Evolutionary conservation across 202 grass and related monocot species (phyloP).

Genomic region (Musa balbisiana): DNA sequence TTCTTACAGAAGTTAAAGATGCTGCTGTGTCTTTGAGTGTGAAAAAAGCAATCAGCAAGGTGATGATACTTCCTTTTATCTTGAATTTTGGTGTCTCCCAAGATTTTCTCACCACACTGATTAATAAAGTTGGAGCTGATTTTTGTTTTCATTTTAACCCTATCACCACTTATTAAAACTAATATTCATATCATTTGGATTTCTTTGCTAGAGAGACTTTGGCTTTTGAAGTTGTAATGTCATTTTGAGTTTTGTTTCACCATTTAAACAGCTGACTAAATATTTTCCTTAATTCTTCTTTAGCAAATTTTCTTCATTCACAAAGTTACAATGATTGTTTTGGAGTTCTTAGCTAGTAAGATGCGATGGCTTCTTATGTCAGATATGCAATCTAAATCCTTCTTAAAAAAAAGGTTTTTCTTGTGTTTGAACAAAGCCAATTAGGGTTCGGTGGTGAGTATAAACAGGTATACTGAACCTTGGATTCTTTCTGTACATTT

Average conservation of each 20-base stretch:
- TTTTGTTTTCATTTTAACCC: background rate
- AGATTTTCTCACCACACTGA: background rate
- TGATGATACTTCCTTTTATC: background rate
- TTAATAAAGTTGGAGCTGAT: background rate
- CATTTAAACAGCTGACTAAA: too few relatives aligned
- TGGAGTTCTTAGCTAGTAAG: background rate
- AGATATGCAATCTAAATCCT: background rate
- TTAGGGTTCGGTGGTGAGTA: background rate
- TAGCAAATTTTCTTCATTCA: too few relatives aligned
- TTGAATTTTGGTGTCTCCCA: background rate
- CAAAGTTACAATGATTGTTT: background rate
- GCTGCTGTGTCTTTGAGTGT: background rate
- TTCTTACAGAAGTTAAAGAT: conserved; percentile 9
- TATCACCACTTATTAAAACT: too few relatives aligned
- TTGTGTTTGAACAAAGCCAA: background rate
- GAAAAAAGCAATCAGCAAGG: conserved; percentile 20
- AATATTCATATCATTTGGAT: too few relatives aligned
- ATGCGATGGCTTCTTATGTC: background rate
- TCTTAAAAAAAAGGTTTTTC: background rate
- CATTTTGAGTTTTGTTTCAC: too few relatives aligned
- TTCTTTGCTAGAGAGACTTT: too few relatives aligned
- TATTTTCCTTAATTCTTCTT: too few relatives aligned
- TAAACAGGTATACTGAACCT: background rate
- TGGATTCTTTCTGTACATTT: background rate
- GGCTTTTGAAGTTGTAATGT: too few relatives aligned